Evolutionary conservation across 441 rosid genomes (phyloP).

Genomic region (Eutrema salsugineum): DNA sequence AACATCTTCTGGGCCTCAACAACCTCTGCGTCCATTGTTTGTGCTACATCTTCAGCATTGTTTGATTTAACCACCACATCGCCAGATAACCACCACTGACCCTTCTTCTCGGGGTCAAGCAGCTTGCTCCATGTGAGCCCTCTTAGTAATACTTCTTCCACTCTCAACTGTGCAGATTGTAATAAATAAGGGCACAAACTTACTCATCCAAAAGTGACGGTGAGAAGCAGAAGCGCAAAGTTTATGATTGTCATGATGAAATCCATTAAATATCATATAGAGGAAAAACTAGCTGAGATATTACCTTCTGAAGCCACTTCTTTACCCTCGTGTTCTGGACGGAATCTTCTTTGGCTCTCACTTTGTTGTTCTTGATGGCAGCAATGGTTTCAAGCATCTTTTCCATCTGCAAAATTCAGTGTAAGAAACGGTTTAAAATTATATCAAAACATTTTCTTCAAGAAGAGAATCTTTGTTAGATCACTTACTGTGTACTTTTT

Average conservation of each 20-base stretch:
- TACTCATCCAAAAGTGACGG: neutral
- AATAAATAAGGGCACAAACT: neutral
- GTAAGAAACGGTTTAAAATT: neutral
- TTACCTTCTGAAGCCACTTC: conserved; percentile 94
- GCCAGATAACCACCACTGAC: conserved; percentile 92
- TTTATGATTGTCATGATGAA: neutral
- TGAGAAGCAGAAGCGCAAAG: neutral
- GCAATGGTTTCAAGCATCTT: conserved; percentile 89
- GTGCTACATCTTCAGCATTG: conserved; percentile 61
- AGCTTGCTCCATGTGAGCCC: conserved; percentile 91
- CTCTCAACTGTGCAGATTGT: conserved; percentile 51
- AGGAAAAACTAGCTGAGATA: neutral
- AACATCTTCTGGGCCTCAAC: conserved; percentile 83
- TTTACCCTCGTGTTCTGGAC: conserved; percentile 65
- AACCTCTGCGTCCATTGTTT: conserved; percentile 78
- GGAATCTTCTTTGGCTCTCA: conserved; percentile 67
- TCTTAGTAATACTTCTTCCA: conserved; percentile 61
- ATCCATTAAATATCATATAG: neutral
- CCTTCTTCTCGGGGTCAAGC: conserved; percentile 83
- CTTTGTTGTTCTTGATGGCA: conserved; percentile 89
- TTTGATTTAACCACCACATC: conserved; percentile 39
- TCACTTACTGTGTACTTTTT: conserved; percentile 57
- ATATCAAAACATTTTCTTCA: neutral
- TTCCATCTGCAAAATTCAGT: conserved; percentile 58
- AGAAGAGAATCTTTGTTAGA: neutral